Conservation (phyloP, 257 asterid species). For the Linderniella brevidens region DNA sequence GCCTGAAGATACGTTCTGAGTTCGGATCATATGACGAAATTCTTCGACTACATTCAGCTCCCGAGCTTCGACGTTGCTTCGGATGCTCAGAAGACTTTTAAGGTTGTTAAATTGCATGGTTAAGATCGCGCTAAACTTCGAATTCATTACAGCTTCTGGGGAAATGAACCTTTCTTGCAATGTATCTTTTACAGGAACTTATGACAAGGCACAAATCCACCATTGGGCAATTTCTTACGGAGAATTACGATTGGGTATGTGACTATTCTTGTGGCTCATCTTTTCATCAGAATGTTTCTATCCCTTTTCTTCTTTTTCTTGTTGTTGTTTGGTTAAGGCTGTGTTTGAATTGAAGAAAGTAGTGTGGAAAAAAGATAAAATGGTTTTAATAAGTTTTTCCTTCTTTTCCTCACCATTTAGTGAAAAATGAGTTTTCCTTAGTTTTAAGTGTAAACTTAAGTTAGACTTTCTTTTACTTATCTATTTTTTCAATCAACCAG, state of each 20-base stretch:
- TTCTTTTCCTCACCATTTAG: too few relatives aligned
- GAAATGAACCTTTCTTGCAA: neutral
- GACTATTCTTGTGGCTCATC: neutral
- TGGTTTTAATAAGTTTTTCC: too few relatives aligned
- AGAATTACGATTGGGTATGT: constrained; percentile 62
- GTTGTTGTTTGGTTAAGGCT: too few relatives aligned
- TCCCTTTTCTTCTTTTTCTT: constrained; percentile 2
- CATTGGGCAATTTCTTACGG: constrained; percentile 52
- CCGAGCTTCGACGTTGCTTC: constrained; percentile 93
- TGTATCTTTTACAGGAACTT: constrained; percentile 51
- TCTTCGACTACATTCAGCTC: constrained; percentile 62
- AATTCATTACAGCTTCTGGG: neutral
- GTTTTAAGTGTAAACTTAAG: too few relatives aligned
- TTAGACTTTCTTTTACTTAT: too few relatives aligned
- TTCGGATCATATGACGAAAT: constrained; percentile 47
- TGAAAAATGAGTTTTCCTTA: too few relatives aligned
- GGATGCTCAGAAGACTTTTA: constrained; percentile 82
- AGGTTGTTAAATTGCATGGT: too few relatives aligned
- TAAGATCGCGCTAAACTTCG: too few relatives aligned
- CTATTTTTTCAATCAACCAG: too few relatives aligned
- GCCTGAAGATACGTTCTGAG: constrained; percentile 45
- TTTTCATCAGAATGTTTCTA: neutral
- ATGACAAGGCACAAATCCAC: constrained; percentile 90
- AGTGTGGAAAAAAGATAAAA: too few relatives aligned
- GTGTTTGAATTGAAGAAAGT: constrained; percentile 1